phyloP scores from a whole-genome alignment of 2,329 filamentous ascomycete species.

The Trichoderma afroharzianum region DNA sequence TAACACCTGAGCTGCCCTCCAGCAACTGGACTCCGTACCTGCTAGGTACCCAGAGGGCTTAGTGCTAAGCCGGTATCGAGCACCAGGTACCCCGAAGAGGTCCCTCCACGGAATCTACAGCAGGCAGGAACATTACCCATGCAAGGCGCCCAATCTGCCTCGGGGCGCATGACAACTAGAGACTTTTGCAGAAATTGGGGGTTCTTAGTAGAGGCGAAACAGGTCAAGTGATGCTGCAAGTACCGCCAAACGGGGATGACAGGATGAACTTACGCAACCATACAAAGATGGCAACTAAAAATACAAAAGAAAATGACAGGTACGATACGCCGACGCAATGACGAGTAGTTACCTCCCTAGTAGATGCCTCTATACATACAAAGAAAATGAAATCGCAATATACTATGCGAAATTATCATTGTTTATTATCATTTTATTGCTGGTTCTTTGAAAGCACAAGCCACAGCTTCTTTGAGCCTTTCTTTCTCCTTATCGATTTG shows the following conservation, averaged over 20 bases:
- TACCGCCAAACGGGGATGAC: background rate
- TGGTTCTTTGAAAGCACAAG: background rate
- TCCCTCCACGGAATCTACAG: background rate
- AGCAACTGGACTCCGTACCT: background rate
- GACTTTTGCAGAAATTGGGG: background rate
- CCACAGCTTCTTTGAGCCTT: background rate
- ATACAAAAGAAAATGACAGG: background rate
- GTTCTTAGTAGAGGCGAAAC: background rate
- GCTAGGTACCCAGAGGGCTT: background rate
- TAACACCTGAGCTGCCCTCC: background rate
- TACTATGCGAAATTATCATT: background rate
- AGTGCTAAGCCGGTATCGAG: background rate
- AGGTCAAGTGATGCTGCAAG: constrained; percentile 4
- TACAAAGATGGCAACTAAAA: background rate
- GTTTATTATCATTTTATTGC: background rate
- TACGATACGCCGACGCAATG: background rate
- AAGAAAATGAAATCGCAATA: background rate
- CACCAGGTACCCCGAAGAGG: background rate
- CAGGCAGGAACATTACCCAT: background rate
- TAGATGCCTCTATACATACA: no score
- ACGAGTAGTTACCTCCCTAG: no score
- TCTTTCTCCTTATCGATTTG: background rate
- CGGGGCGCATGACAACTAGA: background rate
- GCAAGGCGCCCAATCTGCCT: background rate
- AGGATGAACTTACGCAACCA: background rate